Evolutionary conservation across 495 filamentous ascomycete genomes (phyloP).

Genomic region (Annulohypoxylon bovei): DNA sequence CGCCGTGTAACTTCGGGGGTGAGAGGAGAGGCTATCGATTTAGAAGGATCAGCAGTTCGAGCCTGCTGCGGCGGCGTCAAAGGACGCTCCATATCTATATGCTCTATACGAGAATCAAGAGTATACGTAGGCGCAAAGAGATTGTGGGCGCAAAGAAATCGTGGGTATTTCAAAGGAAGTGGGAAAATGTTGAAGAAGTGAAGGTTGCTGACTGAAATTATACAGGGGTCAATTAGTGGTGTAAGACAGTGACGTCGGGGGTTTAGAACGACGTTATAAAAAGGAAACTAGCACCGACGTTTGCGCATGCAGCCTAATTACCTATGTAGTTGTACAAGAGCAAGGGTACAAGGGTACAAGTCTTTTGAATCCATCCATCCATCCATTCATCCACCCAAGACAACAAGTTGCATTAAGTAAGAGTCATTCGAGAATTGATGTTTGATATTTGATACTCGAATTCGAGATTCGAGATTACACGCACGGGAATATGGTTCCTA

Average conservation of each 20-base stretch:
- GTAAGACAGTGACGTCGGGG: conserved; percentile 41
- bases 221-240: conserved; percentile 19
- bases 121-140: not conserved
- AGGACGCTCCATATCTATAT: conserved; percentile 52
- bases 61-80: conserved; percentile 68
- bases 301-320: not conserved
- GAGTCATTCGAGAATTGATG: no score
- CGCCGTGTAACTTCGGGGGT: conserved; percentile 79
- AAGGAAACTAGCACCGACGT: not conserved
- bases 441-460: no score
- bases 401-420: no score
- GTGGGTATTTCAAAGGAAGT: not conserved
- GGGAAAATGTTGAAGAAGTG: not conserved
- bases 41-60: conserved; percentile 40
- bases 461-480: not conserved
- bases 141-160: not conserved
- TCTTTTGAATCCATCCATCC: no score
- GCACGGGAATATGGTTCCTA: not conserved
- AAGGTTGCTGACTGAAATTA: not conserved
- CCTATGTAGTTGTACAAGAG: not conserved
- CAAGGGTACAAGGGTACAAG: not conserved
- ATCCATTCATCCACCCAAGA: no score
- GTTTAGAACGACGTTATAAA: conserved; percentile 4
- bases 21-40: conserved; percentile 63
- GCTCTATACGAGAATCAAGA: not conserved